Evolutionary conservation across 2,329 filamentous ascomycete genomes (phyloP).

Genomic region (Alternaria alternata): DNA sequence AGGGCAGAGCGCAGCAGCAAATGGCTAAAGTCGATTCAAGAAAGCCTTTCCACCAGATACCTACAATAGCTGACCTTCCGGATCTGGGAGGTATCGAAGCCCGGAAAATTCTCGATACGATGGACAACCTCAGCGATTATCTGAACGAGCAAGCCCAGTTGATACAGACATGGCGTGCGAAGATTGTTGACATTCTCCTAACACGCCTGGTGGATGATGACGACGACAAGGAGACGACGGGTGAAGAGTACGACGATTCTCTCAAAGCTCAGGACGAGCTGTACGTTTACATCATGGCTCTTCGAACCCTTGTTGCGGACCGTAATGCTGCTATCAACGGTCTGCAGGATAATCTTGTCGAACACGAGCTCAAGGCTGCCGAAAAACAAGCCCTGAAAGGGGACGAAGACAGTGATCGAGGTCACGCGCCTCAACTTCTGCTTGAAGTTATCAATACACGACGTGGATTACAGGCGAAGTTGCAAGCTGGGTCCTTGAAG

Average conservation of each 20-base stretch:
- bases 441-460: slow-evolving; percentile 63
- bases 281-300: slow-evolving; percentile 81
- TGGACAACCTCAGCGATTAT: slow-evolving; percentile 69
- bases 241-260: slow-evolving; percentile 89
- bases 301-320: slow-evolving; percentile 80
- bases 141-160: slow-evolving; percentile 76
- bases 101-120: slow-evolving; percentile 68
- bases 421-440: slow-evolving; percentile 74
- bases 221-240: slow-evolving; percentile 73
- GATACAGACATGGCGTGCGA: slow-evolving; percentile 77
- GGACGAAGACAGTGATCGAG: slow-evolving; percentile 61
- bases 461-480: slow-evolving; percentile 58
- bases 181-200: slow-evolving; percentile 74
- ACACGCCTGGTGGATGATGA: slow-evolving; percentile 85
- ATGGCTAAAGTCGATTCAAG: slow-evolving; percentile 64
- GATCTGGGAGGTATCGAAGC: slow-evolving; percentile 76
- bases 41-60: slow-evolving; percentile 33
- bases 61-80: slow-evolving; percentile 62
- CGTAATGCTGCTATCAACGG: slow-evolving; percentile 80
- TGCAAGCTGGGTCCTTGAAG: slow-evolving; percentile 70
- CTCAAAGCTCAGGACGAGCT: slow-evolving; percentile 88
- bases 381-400: slow-evolving; percentile 67
- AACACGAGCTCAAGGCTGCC: slow-evolving; percentile 73
- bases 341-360: slow-evolving; percentile 75
- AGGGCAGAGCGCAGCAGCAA: slow-evolving; percentile 66